Evolutionary conservation across 495 filamentous ascomycete genomes (phyloP), one percentile per base, ranked within the genome.

Genomic region (Pyrenopolyporus hunteri): DNA sequence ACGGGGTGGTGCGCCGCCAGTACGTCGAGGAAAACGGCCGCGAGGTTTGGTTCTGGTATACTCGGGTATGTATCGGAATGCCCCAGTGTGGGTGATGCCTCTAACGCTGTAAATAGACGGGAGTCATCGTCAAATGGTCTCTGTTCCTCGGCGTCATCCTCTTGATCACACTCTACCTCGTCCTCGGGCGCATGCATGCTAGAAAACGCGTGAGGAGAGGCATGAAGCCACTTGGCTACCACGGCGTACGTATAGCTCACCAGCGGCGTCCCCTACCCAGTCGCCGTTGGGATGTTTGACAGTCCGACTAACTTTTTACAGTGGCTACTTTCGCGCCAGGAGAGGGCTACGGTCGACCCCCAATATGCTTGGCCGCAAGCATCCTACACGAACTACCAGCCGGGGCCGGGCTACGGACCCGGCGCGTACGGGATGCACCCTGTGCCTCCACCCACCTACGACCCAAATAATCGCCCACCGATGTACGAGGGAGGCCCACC

Each of bases 111-210:
- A 29, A n/a, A 42, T 54, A 88, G 85, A 79, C 75, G 20, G 87
- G 82, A 35, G 67, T 79, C 42, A 84, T 85, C 49, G 72, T 89
- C 63, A 90, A 89, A 72, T 93, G 87, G 82, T 79, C 79, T 23
- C 70, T 92, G 36, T 83, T 91, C 68, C 80, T 87, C 55, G 80
- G 74, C 42, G 47, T 80, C 43, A 70, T 84, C 19, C 36, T 81
- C 25, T 29, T 87, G 32, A 67, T 87, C 52, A 59, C 81, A 60
- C 67, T 84, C 22, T 77, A 82, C 55, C 75, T 85, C 64, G 66
- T 89, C 25, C 68, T 85, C 28, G 85, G 85, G 62, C 82, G 83
- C 59, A 79, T 85, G 59, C 89, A 92, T 70, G 89, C 89, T 32
- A 80, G 84, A 73, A 74, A 76, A 37, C 81, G 90, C 39, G 74